These are phyloP conservation scores for Globisporangium paroecandrum DNA, from an alignment of 352 stramenopile species.

Conservation along the genomic window DNA sequence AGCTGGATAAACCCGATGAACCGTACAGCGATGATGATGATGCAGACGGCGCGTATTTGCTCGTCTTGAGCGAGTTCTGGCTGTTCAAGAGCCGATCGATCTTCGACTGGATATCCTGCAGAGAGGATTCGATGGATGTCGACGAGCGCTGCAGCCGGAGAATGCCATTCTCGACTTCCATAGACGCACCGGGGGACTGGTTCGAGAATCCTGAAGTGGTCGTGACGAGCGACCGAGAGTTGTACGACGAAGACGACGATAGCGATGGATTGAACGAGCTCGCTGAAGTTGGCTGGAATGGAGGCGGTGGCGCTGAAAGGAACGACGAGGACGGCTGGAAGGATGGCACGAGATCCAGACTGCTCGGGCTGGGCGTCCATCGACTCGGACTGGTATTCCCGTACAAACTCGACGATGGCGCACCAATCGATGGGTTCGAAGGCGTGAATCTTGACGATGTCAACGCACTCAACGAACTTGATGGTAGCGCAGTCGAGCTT, in stretches of 20 bases:
- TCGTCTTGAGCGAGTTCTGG: constrained; percentile 44
- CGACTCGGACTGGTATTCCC: constrained; percentile 7
- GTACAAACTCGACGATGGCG: constrained; percentile 2
- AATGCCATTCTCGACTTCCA: constrained; percentile 62
- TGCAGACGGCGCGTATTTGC: constrained; percentile 31
- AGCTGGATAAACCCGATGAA: constrained; percentile 24
- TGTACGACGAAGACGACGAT: constrained; percentile 4
- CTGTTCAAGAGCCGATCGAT: constrained; percentile 71
- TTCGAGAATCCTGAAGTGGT: constrained; percentile 30
- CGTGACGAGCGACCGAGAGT: constrained; percentile 19
- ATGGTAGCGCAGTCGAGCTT: constrained; percentile 3
- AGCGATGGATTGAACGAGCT: constrained; percentile 10
- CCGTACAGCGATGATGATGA: constrained; percentile 9
- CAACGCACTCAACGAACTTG: not conserved
- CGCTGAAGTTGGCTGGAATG: not conserved
- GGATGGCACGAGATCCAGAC: constrained; percentile 9
- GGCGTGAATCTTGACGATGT: constrained; percentile 24
- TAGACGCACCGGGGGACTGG: constrained; percentile 17
- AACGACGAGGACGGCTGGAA: constrained; percentile 12
- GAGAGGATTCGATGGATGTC: constrained; percentile 68
- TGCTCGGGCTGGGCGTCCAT: constrained; percentile 9
- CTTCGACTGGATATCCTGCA: constrained; percentile 77
- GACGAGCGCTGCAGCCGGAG: constrained; percentile 72
- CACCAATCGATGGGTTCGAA: constrained; percentile 5
- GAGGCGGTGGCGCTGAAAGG: not conserved